Evolutionary conservation across 2,329 filamentous ascomycete genomes (phyloP), one percentile per base, ranked within the genome.

Genomic region (Nakataea oryzae): DNA sequence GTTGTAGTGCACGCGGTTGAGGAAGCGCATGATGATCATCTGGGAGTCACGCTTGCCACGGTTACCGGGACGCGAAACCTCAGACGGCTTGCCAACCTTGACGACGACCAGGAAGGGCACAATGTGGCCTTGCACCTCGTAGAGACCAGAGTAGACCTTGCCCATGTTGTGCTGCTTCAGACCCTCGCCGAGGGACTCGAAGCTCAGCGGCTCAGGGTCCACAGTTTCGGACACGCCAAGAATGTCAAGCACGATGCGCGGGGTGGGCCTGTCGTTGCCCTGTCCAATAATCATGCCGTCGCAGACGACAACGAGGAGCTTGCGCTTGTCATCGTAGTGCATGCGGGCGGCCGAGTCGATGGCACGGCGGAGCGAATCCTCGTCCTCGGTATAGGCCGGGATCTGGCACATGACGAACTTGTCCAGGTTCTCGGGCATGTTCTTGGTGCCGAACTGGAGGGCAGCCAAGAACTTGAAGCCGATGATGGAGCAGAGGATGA

Each of bases 281-380:
- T 97, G 93, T 70, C 95, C 95, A 67, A 99, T 96, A 79, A 99
- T 99, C 93, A 99, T 97, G 76, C 95, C 95, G 71, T 99, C 95
- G 70, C 95, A 99, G 66, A 99, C 81, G 65, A 99, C 82, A 67
- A 96, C 86, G 29, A 99, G 80, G 14, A 99, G 82, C 79, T 99
- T 99, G 71, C 95, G 91, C 79, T 99, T 99, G 73, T 99, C 93
- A 70, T 99, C 95, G 72, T 99, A 99, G 67, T 87, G 87, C 92
- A 97, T 97, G 64, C 92, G 85, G 30, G 95, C 93, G 63, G 91
- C 90, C 0, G 95, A 99, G 74, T 99, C 95, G 69, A 99, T 96
- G 63, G 95, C 95, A 80, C 93, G 93, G 62, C 95, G 91, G 29
- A 99, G 82, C 47, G 93, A 97, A 0, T 99, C 96, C 74, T 99